Evolutionary conservation across 306 rosid genomes (phyloP), one percentile per base, ranked within the genome.

Genomic region (Vicia sativa): DNA sequence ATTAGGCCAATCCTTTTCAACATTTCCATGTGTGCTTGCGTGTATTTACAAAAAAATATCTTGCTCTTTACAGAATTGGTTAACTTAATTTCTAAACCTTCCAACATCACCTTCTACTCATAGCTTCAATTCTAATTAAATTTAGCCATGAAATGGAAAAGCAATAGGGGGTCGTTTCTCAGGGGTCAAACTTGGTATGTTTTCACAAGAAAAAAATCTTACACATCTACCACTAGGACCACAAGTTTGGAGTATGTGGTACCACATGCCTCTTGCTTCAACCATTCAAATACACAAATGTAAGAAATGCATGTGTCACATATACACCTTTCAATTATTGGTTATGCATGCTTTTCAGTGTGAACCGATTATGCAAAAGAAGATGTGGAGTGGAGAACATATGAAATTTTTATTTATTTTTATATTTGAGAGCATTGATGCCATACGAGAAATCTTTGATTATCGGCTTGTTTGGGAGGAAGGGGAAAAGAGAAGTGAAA

Each of bases 181-280:
- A 44, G 5, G 81, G 85, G 80, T 82, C 88, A 82, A 84, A 72
- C 65, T 80, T 62, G 78, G 74, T 69, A 75, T 72, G 83, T 53
- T 74, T 71, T 80, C 73, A 65, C 80, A 80, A 82, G 78, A 82
- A 80, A 55, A 86, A 81, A 80, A 84, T 89, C 87, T 79, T 67
- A 72, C 58, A 82, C 23, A 86, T 89, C 92, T 79, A 43, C 48
- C 0, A 53, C 14, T 58, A 82, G 89, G 92, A 82, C 88, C 96
- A 89, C 90, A 74, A 52, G 71, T 43, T 78, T 68, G 55, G 75
- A 35, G 76, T 70, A 55, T 65, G 78, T 78, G 62, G 76, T 58
- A 62, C 76, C 83, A 63, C 78, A 67, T 81, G 74, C 69, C 60
- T 79, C 85, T 81, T 83, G 70, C 72, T 64, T 79, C 72, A 62